Percentiles rank a stretch among this genome's conserved stretches.
Conservation (phyloP, 495 filamentous ascomycete genomes). For the Xylaria acuta region DNA sequence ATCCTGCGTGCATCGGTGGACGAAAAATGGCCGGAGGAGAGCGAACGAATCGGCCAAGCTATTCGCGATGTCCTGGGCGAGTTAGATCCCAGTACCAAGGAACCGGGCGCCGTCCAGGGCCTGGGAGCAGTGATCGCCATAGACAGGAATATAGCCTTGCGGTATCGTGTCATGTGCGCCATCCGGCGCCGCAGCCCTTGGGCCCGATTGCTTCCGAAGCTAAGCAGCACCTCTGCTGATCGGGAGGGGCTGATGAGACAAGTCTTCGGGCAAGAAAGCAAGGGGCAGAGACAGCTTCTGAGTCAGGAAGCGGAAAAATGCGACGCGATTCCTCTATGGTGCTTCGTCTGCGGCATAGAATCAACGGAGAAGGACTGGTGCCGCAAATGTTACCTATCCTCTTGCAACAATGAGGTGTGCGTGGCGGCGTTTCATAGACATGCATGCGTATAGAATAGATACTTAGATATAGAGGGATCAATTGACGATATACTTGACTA, state of each 20-base stretch:
- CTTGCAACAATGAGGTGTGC: constrained; percentile 21
- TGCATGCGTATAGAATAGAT: constrained; percentile 17
- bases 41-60: constrained; percentile 26
- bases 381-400: constrained; percentile 14
- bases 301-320: constrained; percentile 11
- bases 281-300: constrained; percentile 17
- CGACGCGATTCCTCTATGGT: constrained; percentile 16
- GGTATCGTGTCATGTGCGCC: constrained; percentile 24
- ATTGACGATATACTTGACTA: not conserved
- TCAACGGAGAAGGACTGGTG: constrained; percentile 12
- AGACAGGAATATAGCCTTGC: constrained; percentile 23
- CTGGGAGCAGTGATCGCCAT: constrained; percentile 25
- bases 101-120: constrained; percentile 21
- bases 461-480: constrained; percentile 4
- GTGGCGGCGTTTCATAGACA: constrained; percentile 15
- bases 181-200: constrained; percentile 27
- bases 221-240: constrained; percentile 55
- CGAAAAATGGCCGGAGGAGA: constrained; percentile 26
- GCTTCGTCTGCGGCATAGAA: constrained; percentile 22
- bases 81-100: constrained; percentile 25
- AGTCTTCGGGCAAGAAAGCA: constrained; percentile 51
- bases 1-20: constrained; percentile 24
- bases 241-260: constrained; percentile 30
- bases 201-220: constrained; percentile 26
- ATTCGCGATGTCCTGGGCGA: constrained; percentile 26